Conservation (phyloP, 257 asterid species). For the Nicotiana knightiana region DNA sequence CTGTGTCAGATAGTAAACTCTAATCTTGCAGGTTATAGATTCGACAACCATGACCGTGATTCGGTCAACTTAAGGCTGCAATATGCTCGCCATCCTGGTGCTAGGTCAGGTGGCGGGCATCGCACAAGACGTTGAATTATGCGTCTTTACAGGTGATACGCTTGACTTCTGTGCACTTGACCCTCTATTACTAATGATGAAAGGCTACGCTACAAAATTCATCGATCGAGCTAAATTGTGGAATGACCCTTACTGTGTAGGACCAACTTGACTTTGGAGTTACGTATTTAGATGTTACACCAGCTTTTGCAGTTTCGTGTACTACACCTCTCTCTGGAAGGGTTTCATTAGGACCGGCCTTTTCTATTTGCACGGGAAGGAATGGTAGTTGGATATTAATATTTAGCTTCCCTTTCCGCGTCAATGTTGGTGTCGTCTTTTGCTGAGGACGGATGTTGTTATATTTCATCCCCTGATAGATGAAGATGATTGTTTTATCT, state of each 20-base stretch:
- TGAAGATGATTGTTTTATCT: background rate
- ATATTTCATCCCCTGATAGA: background rate
- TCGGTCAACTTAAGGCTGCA: constrained; percentile 46
- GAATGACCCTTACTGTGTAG: constrained; percentile 42
- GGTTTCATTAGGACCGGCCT: background rate
- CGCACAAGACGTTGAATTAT: constrained; percentile 43
- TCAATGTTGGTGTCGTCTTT: background rate
- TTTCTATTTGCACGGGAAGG: background rate
- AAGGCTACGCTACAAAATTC: constrained; percentile 16
- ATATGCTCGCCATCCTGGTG: constrained; percentile 60
- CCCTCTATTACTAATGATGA: constrained; percentile 24
- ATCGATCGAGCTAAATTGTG: constrained; percentile 29
- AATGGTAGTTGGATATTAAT: background rate
- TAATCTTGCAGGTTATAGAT: constrained; percentile 61
- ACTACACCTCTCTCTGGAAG: background rate
- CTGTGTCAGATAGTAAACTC: constrained; percentile 21
- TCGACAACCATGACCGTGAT: constrained; percentile 57
- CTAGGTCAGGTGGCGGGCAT: constrained; percentile 52
- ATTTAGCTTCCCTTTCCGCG: background rate
- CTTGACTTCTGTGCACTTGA: constrained; percentile 25
- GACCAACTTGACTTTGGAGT: constrained; percentile 21
- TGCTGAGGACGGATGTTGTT: background rate
- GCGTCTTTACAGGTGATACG: constrained; percentile 44
- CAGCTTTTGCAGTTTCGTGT: constrained; percentile 24
- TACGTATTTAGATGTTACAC: constrained; percentile 14